Conservation (phyloP, 192 early-diverging fungal species). For the Rhizophagus clarus region DNA sequence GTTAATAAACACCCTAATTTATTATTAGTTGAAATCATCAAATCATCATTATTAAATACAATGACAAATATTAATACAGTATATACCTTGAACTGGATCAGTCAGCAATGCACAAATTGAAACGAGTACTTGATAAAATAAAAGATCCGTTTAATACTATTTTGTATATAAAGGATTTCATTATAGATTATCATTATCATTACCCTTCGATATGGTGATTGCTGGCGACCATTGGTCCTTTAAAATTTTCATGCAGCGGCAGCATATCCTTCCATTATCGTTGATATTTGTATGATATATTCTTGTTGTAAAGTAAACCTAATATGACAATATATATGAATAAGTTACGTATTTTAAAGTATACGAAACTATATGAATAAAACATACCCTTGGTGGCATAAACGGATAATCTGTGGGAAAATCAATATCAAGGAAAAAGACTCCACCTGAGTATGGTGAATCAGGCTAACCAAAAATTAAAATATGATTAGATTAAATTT, state of each 20-base stretch:
- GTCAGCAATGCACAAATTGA: constrained; percentile 98
- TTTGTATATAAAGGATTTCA: too few relatives aligned
- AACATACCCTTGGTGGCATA: constrained; percentile 90
- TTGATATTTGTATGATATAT: constrained; percentile 99
- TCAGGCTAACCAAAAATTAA: constrained; percentile 61
- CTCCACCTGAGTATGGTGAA: constrained; percentile 90
- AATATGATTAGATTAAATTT: too few relatives aligned
- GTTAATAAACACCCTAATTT: too few relatives aligned
- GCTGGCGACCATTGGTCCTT: too few relatives aligned
- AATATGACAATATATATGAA: background rate
- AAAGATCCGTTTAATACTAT: too few relatives aligned
- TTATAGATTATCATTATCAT: too few relatives aligned
- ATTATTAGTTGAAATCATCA: too few relatives aligned
- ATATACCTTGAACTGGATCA: constrained; percentile 82
- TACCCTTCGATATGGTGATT: too few relatives aligned
- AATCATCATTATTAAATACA: too few relatives aligned
- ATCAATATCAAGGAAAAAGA: constrained; percentile 96
- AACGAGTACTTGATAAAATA: constrained; percentile 73
- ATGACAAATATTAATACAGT: too few relatives aligned
- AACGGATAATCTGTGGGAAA: constrained; percentile 98
- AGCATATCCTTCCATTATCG: too few relatives aligned
- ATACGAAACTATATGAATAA: background rate
- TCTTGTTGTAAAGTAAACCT: constrained; percentile 91
- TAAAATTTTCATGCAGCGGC: too few relatives aligned
- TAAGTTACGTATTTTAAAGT: background rate